A percentile compares a stretch with the other conserved stretches of the same genome.
Conservation (phyloP, 495 filamentous ascomycete species). For the Trichoderma erinaceum region DNA sequence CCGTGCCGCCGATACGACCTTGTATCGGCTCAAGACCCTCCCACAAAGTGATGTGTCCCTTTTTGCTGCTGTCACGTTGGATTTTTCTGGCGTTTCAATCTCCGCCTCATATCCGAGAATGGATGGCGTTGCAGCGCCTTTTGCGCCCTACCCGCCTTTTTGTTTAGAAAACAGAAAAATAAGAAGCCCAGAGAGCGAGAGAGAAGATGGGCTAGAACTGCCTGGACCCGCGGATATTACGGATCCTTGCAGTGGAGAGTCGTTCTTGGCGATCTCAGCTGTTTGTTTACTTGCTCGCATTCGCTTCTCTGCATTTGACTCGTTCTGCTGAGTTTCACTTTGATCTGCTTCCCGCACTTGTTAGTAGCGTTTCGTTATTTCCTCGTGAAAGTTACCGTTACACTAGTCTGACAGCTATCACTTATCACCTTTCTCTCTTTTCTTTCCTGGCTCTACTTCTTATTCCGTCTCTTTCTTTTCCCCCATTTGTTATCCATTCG, state of each 20-base stretch:
- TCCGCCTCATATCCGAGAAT: background rate
- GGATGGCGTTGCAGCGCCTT: background rate
- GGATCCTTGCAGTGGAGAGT: background rate
- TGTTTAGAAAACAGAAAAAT: background rate
- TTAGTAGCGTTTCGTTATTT: background rate
- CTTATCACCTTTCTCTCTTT: background rate
- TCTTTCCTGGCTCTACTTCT: background rate
- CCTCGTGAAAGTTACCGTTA: slow-evolving; percentile 1
- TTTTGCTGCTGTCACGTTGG: no score
- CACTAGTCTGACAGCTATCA: slow-evolving; percentile 2
- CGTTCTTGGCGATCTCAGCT: background rate
- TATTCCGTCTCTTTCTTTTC: background rate
- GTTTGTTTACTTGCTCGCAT: background rate
- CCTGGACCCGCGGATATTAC: background rate
- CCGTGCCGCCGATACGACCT: background rate
- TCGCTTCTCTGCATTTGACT: background rate
- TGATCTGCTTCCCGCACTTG: background rate
- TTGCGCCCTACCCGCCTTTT: background rate
- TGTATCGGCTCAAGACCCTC: background rate
- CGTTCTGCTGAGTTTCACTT: background rate
- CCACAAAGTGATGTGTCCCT: background rate
- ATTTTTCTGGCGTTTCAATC: background rate
- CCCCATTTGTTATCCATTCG: background rate
- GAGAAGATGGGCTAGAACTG: background rate
- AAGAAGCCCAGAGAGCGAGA: background rate